Percentiles rank a stretch among this genome's conserved stretches.
phyloP scores from a whole-genome alignment of 2,329 filamentous ascomycete genomes.

The Ramularia collo-cygni region DNA sequence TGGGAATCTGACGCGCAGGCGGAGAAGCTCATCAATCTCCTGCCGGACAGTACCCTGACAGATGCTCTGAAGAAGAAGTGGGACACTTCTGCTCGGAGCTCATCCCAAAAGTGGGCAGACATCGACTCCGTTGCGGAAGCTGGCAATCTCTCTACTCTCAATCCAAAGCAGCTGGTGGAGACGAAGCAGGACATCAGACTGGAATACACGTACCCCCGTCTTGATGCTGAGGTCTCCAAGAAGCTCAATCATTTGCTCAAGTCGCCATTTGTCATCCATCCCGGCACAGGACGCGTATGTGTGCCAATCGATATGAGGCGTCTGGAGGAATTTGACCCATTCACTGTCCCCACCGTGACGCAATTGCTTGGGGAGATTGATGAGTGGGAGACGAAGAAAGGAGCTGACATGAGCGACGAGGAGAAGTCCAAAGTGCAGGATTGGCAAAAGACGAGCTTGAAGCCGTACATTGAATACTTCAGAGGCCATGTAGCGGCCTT shows the following conservation, averaged over 20 bases:
- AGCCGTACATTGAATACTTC: constrained; percentile 88
- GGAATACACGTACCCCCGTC: constrained; percentile 94
- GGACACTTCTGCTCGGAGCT: constrained; percentile 74
- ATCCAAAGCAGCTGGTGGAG: constrained; percentile 60
- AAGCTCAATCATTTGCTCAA: constrained; percentile 98
- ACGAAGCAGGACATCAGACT: constrained; percentile 94
- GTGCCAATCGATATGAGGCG: constrained; percentile 77
- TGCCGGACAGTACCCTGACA: constrained; percentile 72
- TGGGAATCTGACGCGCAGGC: constrained; percentile 66
- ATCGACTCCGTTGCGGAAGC: constrained; percentile 80
- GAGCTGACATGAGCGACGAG: constrained; percentile 36
- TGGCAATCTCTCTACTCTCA: constrained; percentile 60
- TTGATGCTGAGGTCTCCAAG: constrained; percentile 96
- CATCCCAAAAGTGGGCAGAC: constrained; percentile 82
- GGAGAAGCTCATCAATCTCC: constrained; percentile 71
- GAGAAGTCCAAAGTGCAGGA: constrained; percentile 57
- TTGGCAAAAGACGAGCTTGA: constrained; percentile 95
- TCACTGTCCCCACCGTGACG: constrained; percentile 82
- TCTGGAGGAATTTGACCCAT: constrained; percentile 78
- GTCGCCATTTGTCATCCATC: constrained; percentile 92
- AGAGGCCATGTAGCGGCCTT: constrained; percentile 69
- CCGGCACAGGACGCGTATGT: constrained; percentile 87
- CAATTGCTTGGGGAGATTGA: constrained; percentile 80
- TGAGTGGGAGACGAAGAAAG: constrained; percentile 54
- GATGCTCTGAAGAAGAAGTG: constrained; percentile 83